These are phyloP conservation scores for Ustilago curta DNA, from an alignment of 1,284 basidiomycete genomes.

Conservation along the genomic window DNA sequence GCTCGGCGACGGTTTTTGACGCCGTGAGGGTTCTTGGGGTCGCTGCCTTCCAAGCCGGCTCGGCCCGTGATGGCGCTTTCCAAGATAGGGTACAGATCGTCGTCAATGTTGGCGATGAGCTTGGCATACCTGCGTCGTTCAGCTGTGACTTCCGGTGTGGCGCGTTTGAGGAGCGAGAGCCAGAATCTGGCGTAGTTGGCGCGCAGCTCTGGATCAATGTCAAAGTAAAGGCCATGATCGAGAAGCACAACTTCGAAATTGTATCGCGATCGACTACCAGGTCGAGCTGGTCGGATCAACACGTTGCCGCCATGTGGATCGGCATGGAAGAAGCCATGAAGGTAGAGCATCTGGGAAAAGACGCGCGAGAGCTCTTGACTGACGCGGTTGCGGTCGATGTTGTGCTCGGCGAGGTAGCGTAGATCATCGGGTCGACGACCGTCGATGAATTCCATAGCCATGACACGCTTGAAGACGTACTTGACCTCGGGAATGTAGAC, in stretches of 20 bases:
- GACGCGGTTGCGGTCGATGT: constrained; percentile 94
- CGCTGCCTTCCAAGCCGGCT: constrained; percentile 66
- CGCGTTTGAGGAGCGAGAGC: constrained; percentile 63
- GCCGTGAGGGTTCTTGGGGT: constrained; percentile 62
- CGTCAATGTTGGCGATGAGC: constrained; percentile 66
- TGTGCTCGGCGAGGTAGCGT: constrained; percentile 81
- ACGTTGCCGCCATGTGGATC: constrained; percentile 78
- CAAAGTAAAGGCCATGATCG: constrained; percentile 69
- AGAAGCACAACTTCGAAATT: constrained; percentile 69
- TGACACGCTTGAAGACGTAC: constrained; percentile 83
- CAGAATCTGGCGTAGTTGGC: constrained; percentile 68
- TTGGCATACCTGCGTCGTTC: constrained; percentile 65
- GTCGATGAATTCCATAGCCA: constrained; percentile 91
- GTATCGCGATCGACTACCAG: constrained; percentile 60
- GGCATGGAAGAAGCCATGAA: constrained; percentile 79
- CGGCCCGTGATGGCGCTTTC: constrained; percentile 68
- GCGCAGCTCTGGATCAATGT: constrained; percentile 64
- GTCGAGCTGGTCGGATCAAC: constrained; percentile 75
- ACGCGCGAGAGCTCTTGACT: constrained; percentile 80
- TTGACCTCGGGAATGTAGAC: constrained; percentile 92
- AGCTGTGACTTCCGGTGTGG: constrained; percentile 58
- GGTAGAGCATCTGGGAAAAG: constrained; percentile 95
- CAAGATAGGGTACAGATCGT: constrained; percentile 68
- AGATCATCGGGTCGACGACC: constrained; percentile 92
- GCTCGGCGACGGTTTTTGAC: constrained; percentile 60